These are phyloP conservation scores for Melaleuca quinquenervia DNA, from an alignment of 345 rosid genomes.

Conservation along the genomic window DNA sequence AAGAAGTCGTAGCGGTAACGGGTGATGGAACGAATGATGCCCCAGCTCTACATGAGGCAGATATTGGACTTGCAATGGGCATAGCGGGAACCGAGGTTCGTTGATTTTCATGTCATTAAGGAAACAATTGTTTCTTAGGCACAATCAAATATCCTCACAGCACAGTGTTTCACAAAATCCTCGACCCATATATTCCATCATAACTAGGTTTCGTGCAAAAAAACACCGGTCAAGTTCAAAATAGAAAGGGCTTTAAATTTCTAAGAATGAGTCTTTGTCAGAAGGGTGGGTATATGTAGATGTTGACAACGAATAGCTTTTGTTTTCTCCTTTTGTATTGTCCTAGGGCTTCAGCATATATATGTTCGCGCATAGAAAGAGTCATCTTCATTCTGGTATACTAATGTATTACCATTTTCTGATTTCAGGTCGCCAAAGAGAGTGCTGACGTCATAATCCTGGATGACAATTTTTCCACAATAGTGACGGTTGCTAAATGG, in stretches of 20 bases:
- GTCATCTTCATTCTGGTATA: neutral
- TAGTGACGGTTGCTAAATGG: slow-evolving; percentile 93
- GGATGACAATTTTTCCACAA: slow-evolving; percentile 91
- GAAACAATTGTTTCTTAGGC: neutral
- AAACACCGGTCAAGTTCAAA: neutral
- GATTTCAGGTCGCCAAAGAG: slow-evolving; percentile 88
- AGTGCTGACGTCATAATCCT: slow-evolving; percentile 93
- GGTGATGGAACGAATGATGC: slow-evolving; percentile 99
- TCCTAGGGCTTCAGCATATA: neutral
- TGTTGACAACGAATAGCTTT: neutral
- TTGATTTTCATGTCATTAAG: neutral
- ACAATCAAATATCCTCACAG: neutral
- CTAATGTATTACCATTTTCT: neutral
- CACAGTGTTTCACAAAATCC: neutral
- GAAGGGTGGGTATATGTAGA: neutral
- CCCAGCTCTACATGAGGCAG: slow-evolving; percentile 96
- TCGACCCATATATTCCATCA: neutral
- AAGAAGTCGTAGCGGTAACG: slow-evolving; percentile 85
- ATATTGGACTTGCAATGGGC: slow-evolving; percentile 97
- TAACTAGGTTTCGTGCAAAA: neutral
- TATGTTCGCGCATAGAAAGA: neutral
- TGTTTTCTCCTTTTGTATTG: neutral
- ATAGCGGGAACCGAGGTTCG: slow-evolving; percentile 92
- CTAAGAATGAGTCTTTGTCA: neutral
- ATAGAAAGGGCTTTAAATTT: neutral